These are phyloP conservation scores for Torrubiellomyces zombiae DNA, from an alignment of 2,329 filamentous ascomycete genomes.

Conservation along the genomic window DNA sequence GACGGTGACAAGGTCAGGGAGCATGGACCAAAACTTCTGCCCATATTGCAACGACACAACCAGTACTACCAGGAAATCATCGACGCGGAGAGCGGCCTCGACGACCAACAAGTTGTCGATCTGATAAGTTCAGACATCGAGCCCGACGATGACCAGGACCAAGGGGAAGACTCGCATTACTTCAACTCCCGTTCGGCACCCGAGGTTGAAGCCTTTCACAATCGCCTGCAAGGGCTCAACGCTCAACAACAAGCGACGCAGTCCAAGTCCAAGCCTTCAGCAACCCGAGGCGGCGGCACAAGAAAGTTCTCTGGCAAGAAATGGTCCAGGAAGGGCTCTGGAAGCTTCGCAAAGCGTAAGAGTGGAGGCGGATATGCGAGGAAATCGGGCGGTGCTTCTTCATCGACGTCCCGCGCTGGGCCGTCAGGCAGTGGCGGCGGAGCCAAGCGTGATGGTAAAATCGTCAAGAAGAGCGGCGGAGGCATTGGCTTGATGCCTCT, in stretches of 20 bases:
- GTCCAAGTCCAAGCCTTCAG: constrained; percentile 11
- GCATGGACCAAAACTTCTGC: constrained; percentile 44
- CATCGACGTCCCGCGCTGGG: constrained; percentile 7
- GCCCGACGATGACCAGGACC: constrained; percentile 18
- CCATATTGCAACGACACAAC: constrained; percentile 34
- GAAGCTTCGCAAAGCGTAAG: constrained; percentile 15
- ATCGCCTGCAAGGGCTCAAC: constrained; percentile 13
- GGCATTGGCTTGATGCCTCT: constrained; percentile 22
- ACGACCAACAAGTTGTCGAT: constrained; percentile 31
- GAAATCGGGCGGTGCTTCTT: constrained; percentile 15
- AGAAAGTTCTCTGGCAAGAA: constrained; percentile 14
- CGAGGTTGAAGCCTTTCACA: constrained; percentile 19
- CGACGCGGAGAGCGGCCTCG: constrained; percentile 14
- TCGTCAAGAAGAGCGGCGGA: constrained; percentile 16
- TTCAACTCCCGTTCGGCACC: constrained; percentile 17
- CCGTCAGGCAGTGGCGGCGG: constrained; percentile 6
- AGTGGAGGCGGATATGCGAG: constrained; percentile 9
- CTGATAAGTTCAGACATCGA: constrained; percentile 31
- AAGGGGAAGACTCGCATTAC: constrained; percentile 29
- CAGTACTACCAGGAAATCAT: constrained; percentile 33
- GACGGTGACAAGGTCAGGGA: constrained; percentile 42
- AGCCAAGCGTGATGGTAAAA: constrained; percentile 12
- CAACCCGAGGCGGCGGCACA: constrained; percentile 10
- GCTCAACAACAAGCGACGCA: constrained; percentile 9
- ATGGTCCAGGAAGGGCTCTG: constrained; percentile 12